These are phyloP conservation scores for Fusarium chuoi DNA, from an alignment of 2,329 filamentous ascomycete genomes.

Conservation along the genomic window DNA sequence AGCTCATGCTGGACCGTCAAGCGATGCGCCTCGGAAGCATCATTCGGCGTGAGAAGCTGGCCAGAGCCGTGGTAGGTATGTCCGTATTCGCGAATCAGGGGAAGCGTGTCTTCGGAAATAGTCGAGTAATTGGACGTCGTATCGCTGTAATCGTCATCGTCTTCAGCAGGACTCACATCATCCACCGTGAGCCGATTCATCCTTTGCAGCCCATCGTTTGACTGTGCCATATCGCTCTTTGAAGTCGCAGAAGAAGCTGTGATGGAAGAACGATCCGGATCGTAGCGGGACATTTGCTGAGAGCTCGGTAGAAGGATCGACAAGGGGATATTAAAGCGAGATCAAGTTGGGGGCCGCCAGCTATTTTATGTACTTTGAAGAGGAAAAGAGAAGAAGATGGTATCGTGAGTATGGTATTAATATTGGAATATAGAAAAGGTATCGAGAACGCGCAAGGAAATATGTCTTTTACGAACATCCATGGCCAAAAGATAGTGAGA, in stretches of 20 bases:
- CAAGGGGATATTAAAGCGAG: conserved; percentile 17
- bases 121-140: conserved; percentile 49
- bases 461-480: conserved; percentile 4
- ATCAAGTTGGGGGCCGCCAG: neutral
- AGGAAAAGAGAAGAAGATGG: neutral
- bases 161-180: conserved; percentile 31
- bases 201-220: conserved; percentile 4
- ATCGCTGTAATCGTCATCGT: conserved; percentile 43
- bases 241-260: conserved; percentile 14
- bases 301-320: conserved; percentile 13
- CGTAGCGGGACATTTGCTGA: conserved; percentile 26
- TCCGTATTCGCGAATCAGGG: conserved; percentile 49
- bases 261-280: conserved; percentile 10
- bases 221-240: conserved; percentile 12
- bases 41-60: conserved; percentile 48
- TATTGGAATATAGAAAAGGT: neutral
- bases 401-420: neutral
- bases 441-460: neutral
- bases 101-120: conserved; percentile 48
- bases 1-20: conserved; percentile 49
- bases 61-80: conserved; percentile 53
- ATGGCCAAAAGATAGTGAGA: conserved; percentile 11
- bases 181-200: conserved; percentile 20
- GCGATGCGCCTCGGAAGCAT: conserved; percentile 47
- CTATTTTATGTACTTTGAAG: neutral